Base-by-base conservation (phyloP, 768 basidiomycete species). In the Lentinula guzmanii region DNA sequence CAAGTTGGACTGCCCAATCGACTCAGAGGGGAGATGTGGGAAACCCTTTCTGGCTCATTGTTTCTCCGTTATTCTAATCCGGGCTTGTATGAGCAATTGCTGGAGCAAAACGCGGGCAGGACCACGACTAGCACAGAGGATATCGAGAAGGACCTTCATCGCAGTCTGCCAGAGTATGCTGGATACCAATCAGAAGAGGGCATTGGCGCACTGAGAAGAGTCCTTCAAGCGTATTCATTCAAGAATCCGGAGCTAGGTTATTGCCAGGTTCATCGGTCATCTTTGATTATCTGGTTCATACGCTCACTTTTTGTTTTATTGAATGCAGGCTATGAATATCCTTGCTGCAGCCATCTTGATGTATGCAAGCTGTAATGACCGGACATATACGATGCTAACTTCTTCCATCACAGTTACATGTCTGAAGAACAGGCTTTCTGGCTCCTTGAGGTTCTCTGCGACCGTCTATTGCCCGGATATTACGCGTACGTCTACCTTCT, bases 351-450 rank as follows among this genome's bases (percentile, higher is more conserved):
- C 93, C n/a, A 89, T 96, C 68, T 78, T 96, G 56, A 94, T 95
- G 93, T 93, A 67, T 65, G 84, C 71, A 21, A 0, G 11, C 21
- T 51, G 42, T 16, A 8, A 18, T 9, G 24, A 15, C 56, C 7
- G 51, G 50, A 8, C 37, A 18, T 28, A 9, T 37, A 60, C 42
- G 16, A 7, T 52, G 13, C 42, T 45, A 33, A 54, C 37, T 43
- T 53, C 7, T 5, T 16, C 13, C 10, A 2, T 33, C 18, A 9
- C 66, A 98, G 95, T 64, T 99, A 98, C 72, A 94, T 97, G 93
- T 96, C 94, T 2, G 97, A 99, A 74, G 97, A 98, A 67, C 96
- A 98, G 72, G 89, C 95, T 10, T 99, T 99, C 72, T 98, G 95
- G 95, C 79, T 98, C 5, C 80, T 99, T 5, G 92, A 95, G 69